Evolutionary conservation across 768 basidiomycete species (phyloP).

Genomic region (Boletus rufocinnamomeus): DNA sequence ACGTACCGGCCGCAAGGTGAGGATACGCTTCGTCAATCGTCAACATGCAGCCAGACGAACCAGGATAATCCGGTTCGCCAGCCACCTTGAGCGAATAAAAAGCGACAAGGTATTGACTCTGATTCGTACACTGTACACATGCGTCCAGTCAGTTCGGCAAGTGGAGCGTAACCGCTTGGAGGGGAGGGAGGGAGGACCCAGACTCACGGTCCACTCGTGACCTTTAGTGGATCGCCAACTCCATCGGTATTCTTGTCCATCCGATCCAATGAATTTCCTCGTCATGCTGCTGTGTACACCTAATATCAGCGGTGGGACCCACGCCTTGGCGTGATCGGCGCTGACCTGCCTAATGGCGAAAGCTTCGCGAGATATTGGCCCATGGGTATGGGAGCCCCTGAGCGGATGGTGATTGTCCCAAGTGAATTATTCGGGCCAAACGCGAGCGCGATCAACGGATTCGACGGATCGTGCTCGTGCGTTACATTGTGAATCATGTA

Average conservation of each 20-base stretch:
- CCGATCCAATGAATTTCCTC: conserved; percentile 58
- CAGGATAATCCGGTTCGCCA: conserved; percentile 53
- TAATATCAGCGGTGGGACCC: conserved; percentile 6
- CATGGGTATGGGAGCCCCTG: conserved; percentile 46
- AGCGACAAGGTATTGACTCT: conserved; percentile 52
- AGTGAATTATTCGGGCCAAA: conserved; percentile 53
- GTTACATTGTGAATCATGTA: conserved; percentile 55
- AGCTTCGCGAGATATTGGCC: conserved; percentile 50
- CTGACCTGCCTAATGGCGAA: conserved; percentile 45
- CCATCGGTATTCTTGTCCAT: conserved; percentile 66
- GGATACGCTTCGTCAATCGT: conserved; percentile 63
- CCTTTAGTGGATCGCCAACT: conserved; percentile 46
- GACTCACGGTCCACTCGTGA: conserved; percentile 67
- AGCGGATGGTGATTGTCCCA: conserved; percentile 51
- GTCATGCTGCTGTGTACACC: conserved; percentile 39
- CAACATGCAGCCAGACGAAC: conserved; percentile 62
- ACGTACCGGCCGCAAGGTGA: conserved; percentile 56
- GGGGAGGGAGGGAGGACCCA: neutral
- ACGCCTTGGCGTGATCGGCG: conserved; percentile 8
- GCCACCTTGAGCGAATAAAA: conserved; percentile 58
- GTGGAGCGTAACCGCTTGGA: neutral
- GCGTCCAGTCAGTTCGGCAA: neutral
- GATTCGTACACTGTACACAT: conserved; percentile 53
- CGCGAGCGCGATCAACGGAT: conserved; percentile 49
- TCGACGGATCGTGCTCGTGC: conserved; percentile 26